These are phyloP conservation scores for Mortierella hygrophila DNA, from an alignment of 192 early-diverging fungal genomes.

Conservation along the genomic window DNA sequence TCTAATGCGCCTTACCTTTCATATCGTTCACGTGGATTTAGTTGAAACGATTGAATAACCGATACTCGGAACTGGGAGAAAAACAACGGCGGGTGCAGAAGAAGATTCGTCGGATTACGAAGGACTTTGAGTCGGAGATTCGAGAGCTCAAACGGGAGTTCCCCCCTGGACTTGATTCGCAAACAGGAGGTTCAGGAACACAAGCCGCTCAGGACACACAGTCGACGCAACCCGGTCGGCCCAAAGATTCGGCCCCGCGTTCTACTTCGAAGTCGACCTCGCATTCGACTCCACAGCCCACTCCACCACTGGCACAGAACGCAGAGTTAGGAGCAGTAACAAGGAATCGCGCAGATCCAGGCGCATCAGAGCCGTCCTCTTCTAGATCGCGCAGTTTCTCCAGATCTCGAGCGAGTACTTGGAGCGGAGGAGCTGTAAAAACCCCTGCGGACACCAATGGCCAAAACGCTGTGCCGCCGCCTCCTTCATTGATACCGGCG, in stretches of 20 bases:
- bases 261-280: neutral
- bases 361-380: neutral
- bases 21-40: neutral
- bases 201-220: neutral
- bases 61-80: neutral
- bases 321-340: neutral
- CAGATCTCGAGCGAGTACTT: neutral
- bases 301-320: neutral
- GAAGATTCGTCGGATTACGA: slow-evolving; percentile 1
- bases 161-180: neutral
- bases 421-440: neutral
- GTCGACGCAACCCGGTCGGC: neutral
- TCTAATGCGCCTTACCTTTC: neutral
- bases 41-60: slow-evolving; percentile 12
- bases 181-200: neutral
- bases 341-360: neutral
- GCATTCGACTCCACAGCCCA: neutral
- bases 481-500: slow-evolving; percentile 7
- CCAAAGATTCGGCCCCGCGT: neutral
- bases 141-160: neutral
- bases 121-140: neutral
- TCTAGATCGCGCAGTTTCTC: neutral
- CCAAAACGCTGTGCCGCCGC: neutral
- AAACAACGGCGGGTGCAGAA: neutral
- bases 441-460: neutral